These are phyloP conservation scores for Westerdykella aurantiaca DNA, from an alignment of 2,329 filamentous ascomycete species.

Conservation along the genomic window DNA sequence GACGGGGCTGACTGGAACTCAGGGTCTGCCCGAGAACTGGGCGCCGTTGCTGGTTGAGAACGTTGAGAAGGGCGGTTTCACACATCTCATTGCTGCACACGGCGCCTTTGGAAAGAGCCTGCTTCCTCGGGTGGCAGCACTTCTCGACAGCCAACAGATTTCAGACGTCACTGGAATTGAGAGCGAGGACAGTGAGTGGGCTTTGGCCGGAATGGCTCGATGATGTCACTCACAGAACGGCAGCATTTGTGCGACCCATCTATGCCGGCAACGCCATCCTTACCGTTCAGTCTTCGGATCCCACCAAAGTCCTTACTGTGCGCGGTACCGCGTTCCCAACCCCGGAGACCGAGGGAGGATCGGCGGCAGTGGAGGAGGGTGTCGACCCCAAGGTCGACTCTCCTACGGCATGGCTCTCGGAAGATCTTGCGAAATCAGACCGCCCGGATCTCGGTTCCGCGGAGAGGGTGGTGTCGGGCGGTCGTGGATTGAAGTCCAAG, in stretches of 20 bases:
- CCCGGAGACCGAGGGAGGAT: slow-evolving; percentile 64
- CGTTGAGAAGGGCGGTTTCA: slow-evolving; percentile 91
- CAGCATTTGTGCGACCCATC: slow-evolving; percentile 86
- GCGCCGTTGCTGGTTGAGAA: slow-evolving; percentile 93
- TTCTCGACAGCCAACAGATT: slow-evolving; percentile 88
- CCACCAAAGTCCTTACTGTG: slow-evolving; percentile 83
- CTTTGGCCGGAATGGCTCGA: too few species aligned
- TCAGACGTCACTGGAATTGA: slow-evolving; percentile 86
- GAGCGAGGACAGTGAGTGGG: slow-evolving; percentile 68
- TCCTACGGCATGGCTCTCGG: slow-evolving; percentile 82
- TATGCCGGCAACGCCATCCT: slow-evolving; percentile 97
- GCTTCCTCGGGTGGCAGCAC: slow-evolving; percentile 81
- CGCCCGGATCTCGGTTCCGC: slow-evolving; percentile 91
- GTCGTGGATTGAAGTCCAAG: slow-evolving; percentile 93
- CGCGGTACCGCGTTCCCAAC: slow-evolving; percentile 87
- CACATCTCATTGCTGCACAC: slow-evolving; percentile 84
- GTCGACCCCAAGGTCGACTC: slow-evolving; percentile 72
- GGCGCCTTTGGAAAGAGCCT: slow-evolving; percentile 96
- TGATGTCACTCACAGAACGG: slow-evolving; percentile 3
- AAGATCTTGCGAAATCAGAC: slow-evolving; percentile 88
- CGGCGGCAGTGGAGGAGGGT: slow-evolving; percentile 72
- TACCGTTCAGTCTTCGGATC: slow-evolving; percentile 84
- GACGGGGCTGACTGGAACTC: neutral
- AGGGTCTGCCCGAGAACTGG: slow-evolving; percentile 86
- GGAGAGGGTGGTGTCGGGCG: slow-evolving; percentile 82